Base-by-base conservation (phyloP, 169 alveolate species). In the Babesia gibsoni region DNA sequence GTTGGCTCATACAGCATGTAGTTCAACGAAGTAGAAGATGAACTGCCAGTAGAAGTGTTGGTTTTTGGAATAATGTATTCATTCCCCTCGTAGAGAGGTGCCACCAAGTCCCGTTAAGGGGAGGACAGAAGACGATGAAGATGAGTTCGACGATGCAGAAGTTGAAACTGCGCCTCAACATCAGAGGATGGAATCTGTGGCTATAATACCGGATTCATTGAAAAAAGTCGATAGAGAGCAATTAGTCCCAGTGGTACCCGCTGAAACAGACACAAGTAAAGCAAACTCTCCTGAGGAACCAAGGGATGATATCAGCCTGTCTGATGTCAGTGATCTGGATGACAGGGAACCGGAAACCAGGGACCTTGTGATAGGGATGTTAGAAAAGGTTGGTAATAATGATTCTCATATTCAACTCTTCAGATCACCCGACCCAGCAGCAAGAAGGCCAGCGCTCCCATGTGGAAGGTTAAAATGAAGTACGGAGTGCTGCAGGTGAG, bases 121-220 rank as follows among this genome's bases (percentile, higher is more conserved):
- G n/a, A n/a, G n/a, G n/a, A n/a, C 18, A 20, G 67, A 66, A 29
- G 14, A 33, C 12, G 48, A 61, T n/a, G 84, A 75, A 23, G 81
- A 79, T 43, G 88, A 79, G 56, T 79, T 79, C 74, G 67, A 57
- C 36, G 88, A 79, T 52, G 88, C 88, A 22, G 88, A 79, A 23
- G 88, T 79, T 8, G 83, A 66, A 33, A 46, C 52, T 33, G 77
- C 66, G 10, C 33, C 33, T 20, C 45, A 3, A 4, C 42, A 23
- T 5, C 57, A 69, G 16, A 33, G 23, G 65, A 9, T 18, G 0
- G 48, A 43, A 16, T 27, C 23, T n/a, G 56, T n/a, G n/a, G n/a
- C n/a, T n/a, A n/a, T n/a, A n/a, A n/a, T n/a, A n/a, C n/a, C n/a
- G n/a, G n/a, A n/a, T n/a, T n/a, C n/a, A n/a, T n/a, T n/a, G n/a